Base-by-base conservation (phyloP, 1,284 basidiomycete genomes). In the Anthracocystis panici-leucophaei region DNA sequence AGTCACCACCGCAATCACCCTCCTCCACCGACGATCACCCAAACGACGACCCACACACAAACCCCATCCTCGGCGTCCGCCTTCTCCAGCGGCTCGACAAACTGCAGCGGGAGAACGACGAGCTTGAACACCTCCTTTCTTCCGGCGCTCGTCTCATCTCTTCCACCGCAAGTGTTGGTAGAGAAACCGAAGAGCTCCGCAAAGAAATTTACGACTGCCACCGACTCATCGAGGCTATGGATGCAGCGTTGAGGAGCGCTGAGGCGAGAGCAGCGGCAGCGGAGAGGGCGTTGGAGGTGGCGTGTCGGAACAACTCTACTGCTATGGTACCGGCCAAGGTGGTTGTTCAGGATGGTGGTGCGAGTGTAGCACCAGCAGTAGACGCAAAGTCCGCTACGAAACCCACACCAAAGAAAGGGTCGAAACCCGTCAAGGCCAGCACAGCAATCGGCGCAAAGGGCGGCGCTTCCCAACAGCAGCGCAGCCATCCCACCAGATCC, bases 51-150 rank as follows among this genome's bases (percentile, higher is more conserved):
- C 18, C 40, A 2, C 12, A 25, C 8, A 5, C 65, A 4, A 72
- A 75, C 23, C 65, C 77, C 4, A 50, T 79, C 6, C 70, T 79
- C 3, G 78, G 78, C 14, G 57, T 79, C 2, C 65, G 78, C 10
- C 62, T 79, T 2, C 57, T 79, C 5, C 75, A 79, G 49, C 51
- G 75, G 5, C 50, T 79, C 2, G 71, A 77, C 38, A 53, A 57
- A 23, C 57, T 79, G 12, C 60, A 65, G 21, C 59, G 53, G 2
- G 75, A 79, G 29, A 79, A 79, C 51, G 62, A 68, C 38, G 75
- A 79, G 42, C 66, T 79, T 18, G 65, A 65, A 8, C 51, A 11
- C 3, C 51, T 77, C n/a, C 61, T 79, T 16, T 45, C 45, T 2
- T 35, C 56, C 14, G 35, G 51, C 10, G 45, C 46, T 7, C 31